Conservation (phyloP, 106 monocot genomes). For the Dendrobium catenatum region DNA sequence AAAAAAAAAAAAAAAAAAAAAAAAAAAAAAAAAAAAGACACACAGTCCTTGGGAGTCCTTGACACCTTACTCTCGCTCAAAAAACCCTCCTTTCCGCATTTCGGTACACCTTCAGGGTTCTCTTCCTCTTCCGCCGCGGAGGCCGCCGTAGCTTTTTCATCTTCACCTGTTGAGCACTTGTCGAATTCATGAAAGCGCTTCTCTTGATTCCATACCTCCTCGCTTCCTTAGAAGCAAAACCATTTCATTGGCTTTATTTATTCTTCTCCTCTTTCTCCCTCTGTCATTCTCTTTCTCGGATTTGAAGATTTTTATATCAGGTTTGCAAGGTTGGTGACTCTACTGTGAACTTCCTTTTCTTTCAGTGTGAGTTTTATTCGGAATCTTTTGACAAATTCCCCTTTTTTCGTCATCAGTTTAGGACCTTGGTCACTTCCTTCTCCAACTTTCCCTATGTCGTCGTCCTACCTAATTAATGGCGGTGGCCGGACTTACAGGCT, state of each 20-base stretch:
- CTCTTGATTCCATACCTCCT: neutral
- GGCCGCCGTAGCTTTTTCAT: neutral
- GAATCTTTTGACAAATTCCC: neutral
- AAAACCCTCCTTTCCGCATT: neutral
- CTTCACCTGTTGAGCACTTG: neutral
- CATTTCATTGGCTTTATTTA: neutral
- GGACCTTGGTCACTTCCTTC: neutral
- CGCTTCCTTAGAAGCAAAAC: neutral
- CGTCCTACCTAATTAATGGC: slow-evolving; percentile 22
- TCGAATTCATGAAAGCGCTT: neutral
- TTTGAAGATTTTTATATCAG: neutral
- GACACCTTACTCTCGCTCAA: neutral
- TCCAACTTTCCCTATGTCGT: slow-evolving; percentile 2
- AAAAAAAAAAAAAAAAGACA: too few relatives aligned
- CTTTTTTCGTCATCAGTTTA: neutral
- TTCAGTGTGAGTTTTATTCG: neutral
- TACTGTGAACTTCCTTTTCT: neutral
- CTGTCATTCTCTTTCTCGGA: neutral
- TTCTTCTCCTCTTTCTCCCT: neutral
- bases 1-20: too few relatives aligned
- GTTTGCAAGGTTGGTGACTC: neutral
- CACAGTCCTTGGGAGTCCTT: neutral
- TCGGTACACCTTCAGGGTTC: neutral
- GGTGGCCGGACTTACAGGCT: slow-evolving; percentile 50
- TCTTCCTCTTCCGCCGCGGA: neutral